Percentiles rank a stretch among this genome's conserved stretches.
These are phyloP conservation scores for Purpureocillium lavendulum DNA, from an alignment of 2,329 filamentous ascomycete species.

Conservation along the genomic window DNA sequence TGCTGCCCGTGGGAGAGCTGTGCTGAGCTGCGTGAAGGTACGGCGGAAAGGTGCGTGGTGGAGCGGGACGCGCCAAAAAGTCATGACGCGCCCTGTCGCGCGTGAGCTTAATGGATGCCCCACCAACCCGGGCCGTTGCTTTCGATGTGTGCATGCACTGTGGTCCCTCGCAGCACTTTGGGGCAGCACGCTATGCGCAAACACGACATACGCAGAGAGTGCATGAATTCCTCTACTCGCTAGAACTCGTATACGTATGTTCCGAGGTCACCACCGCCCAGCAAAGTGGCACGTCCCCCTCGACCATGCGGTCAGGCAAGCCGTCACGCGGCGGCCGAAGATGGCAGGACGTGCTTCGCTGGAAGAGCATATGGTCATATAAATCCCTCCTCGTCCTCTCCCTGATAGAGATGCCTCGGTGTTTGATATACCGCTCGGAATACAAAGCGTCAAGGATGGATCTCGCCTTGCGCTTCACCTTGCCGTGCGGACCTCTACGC, in stretches of 20 bases:
- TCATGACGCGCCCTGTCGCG: slow-evolving; percentile 22
- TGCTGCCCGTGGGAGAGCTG: neutral
- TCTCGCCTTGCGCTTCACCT: slow-evolving; percentile 72
- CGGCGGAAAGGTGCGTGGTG: neutral
- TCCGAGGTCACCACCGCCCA: slow-evolving; percentile 31
- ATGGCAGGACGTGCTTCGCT: slow-evolving; percentile 25
- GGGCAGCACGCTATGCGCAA: too few species aligned
- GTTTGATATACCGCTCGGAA: slow-evolving; percentile 62
- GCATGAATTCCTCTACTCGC: neutral
- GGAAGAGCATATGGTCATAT: slow-evolving; percentile 37
- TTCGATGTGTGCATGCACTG: too few species aligned
- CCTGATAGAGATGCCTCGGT: slow-evolving; percentile 16
- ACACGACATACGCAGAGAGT: too few species aligned
- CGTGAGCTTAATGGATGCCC: too few species aligned
- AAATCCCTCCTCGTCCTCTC: slow-evolving; percentile 25
- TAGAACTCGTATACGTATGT: too few species aligned
- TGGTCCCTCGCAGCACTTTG: too few species aligned
- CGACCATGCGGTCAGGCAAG: slow-evolving; percentile 2
- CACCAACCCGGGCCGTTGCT: too few species aligned
- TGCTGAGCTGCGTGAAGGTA: neutral
- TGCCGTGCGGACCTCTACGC: slow-evolving; percentile 51
- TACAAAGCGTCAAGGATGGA: slow-evolving; percentile 67
- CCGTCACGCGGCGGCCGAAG: slow-evolving; percentile 13
- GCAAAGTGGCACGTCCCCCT: slow-evolving; percentile 19
- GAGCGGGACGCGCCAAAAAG: slow-evolving; percentile 6